These are phyloP conservation scores for Aspergillus alliaceus DNA, from an alignment of 2,329 filamentous ascomycete genomes.

Conservation along the genomic window DNA sequence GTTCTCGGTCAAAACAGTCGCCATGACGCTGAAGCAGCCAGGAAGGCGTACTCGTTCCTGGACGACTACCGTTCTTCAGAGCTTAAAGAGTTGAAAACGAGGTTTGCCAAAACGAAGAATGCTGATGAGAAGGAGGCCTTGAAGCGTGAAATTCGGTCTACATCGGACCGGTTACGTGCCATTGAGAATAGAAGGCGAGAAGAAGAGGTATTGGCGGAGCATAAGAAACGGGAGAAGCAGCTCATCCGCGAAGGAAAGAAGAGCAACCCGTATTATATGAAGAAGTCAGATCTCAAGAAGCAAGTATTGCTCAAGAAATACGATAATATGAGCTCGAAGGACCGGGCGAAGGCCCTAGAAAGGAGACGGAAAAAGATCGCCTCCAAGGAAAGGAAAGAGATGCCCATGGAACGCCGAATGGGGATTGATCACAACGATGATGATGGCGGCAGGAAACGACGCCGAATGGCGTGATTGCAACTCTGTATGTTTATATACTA, in stretches of 20 bases:
- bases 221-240: slow-evolving; percentile 81
- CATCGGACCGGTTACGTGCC: slow-evolving; percentile 75
- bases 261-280: slow-evolving; percentile 80
- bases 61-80: slow-evolving; percentile 84
- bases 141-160: slow-evolving; percentile 71
- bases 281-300: slow-evolving; percentile 90
- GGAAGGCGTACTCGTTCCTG: slow-evolving; percentile 81
- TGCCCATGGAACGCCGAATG: slow-evolving; percentile 58
- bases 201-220: slow-evolving; percentile 68
- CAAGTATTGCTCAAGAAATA: slow-evolving; percentile 76
- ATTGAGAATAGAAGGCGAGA: slow-evolving; percentile 69
- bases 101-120: slow-evolving; percentile 68
- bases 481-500: neutral
- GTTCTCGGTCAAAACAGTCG: slow-evolving; percentile 38
- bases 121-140: slow-evolving; percentile 65
- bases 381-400: slow-evolving; percentile 76
- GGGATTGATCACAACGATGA: slow-evolving; percentile 25
- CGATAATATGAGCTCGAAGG: slow-evolving; percentile 77
- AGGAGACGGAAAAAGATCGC: slow-evolving; percentile 86
- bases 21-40: slow-evolving; percentile 49
- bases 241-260: slow-evolving; percentile 81
- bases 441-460: slow-evolving; percentile 27
- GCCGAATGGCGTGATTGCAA: slow-evolving; percentile 28
- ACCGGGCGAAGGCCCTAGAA: slow-evolving; percentile 83
- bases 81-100: slow-evolving; percentile 69